Evolutionary conservation across 305 asterid genomes (phyloP).

Genomic region (Euphrasia arctica): DNA sequence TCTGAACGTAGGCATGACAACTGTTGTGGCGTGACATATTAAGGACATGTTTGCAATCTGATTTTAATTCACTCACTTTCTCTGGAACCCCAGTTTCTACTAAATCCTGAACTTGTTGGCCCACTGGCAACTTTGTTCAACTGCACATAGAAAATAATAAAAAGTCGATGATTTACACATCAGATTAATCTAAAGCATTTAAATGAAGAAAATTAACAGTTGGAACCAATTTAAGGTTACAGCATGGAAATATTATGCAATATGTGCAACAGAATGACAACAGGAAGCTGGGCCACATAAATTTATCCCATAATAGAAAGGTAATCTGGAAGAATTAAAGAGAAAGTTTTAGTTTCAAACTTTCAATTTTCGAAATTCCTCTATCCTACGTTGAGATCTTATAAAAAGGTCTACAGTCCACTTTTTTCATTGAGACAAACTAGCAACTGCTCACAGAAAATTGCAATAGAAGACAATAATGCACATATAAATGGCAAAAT

Average conservation of each 20-base stretch:
- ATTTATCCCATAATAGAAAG: too few species aligned
- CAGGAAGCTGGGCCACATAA: too few species aligned
- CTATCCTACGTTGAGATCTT: too few species aligned
- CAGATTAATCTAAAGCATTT: conserved; percentile 1
- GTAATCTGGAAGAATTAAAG: not conserved
- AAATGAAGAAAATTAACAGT: conserved; percentile 5
- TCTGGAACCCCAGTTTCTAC: conserved; percentile 68
- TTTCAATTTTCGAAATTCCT: not conserved
- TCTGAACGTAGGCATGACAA: not conserved
- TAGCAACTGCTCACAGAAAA: not conserved
- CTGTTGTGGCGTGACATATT: not conserved
- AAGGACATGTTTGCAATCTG: conserved; percentile 1
- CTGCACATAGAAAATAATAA: conserved; percentile 36
- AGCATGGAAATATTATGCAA: not conserved
- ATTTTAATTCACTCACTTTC: conserved; percentile 60
- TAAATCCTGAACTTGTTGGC: conserved; percentile 46
- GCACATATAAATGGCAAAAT: not conserved
- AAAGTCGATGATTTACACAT: conserved; percentile 15
- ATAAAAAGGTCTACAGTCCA: too few species aligned
- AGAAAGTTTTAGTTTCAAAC: not conserved
- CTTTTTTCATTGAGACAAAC: too few species aligned
- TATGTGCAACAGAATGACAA: not conserved
- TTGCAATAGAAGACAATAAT: conserved; percentile 1
- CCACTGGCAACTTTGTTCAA: conserved; percentile 62
- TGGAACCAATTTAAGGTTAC: not conserved